These are phyloP conservation scores for Pestalotiopsis sp. DNA, from an alignment of 2,329 filamentous ascomycete species.

Conservation along the genomic window DNA sequence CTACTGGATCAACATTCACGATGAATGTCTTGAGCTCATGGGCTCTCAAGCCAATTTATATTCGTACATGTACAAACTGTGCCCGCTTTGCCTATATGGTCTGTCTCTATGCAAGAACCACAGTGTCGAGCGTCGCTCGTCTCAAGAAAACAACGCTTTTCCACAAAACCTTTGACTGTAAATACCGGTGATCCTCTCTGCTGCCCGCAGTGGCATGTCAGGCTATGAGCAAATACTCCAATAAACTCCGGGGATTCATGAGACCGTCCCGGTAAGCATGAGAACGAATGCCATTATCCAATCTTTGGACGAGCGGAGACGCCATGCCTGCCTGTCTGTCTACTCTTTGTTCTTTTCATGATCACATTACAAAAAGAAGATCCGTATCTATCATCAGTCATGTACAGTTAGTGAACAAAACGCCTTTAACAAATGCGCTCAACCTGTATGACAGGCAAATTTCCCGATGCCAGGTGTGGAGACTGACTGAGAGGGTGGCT, in stretches of 20 bases:
- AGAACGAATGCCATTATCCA: neutral
- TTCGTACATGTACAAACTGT: neutral
- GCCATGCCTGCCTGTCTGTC: neutral
- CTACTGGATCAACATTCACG: neutral
- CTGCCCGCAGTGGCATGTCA: neutral
- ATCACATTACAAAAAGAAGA: conserved; percentile 12
- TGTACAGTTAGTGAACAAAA: conserved; percentile 16
- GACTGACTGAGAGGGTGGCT: conserved; percentile 90
- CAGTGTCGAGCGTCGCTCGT: neutral
- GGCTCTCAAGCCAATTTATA: neutral
- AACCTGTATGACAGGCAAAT: conserved; percentile 21
- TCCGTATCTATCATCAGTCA: conserved; percentile 21
- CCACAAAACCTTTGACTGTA: neutral
- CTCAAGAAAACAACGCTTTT: neutral
- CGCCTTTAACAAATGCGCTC: conserved; percentile 11
- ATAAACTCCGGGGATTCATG: neutral
- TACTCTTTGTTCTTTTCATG: neutral
- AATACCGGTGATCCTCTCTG: neutral
- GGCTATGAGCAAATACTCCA: neutral
- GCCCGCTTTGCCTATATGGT: neutral
- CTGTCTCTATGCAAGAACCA: neutral
- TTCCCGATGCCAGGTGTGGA: conserved; percentile 20
- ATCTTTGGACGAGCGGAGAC: neutral
- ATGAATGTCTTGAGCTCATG: neutral
- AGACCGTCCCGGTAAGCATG: neutral